Conservation (phyloP, 2,329 filamentous ascomycete genomes). For the Setomelanomma holmii region DNA sequence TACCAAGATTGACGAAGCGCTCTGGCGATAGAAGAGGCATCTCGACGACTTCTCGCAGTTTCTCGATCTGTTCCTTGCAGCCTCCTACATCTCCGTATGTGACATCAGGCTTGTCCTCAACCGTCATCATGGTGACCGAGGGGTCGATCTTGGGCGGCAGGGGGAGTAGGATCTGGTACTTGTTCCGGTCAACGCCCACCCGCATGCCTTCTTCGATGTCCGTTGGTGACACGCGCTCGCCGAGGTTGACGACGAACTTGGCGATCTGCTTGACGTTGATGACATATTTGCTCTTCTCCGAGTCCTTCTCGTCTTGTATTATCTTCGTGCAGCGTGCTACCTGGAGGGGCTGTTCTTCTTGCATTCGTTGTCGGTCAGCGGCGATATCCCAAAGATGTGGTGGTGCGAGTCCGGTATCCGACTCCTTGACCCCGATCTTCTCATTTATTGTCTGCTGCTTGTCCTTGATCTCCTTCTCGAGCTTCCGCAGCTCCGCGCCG, state of each 20-base stretch:
- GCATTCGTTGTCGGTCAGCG: constrained; percentile 97
- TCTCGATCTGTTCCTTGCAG: constrained; percentile 99
- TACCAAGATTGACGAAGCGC: constrained; percentile 97
- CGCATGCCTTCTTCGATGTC: constrained; percentile 99
- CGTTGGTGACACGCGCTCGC: constrained; percentile 94
- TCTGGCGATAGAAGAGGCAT: constrained; percentile 97
- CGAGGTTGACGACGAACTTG: constrained; percentile 98
- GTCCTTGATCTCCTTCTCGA: constrained; percentile 99
- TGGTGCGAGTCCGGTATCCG: constrained; percentile 95
- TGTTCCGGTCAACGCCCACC: constrained; percentile 96
- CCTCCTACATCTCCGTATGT: constrained; percentile 98
- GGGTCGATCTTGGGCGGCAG: constrained; percentile 98
- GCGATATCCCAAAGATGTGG: constrained; percentile 99
- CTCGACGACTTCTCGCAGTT: constrained; percentile 96
- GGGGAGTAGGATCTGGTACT: constrained; percentile 98
- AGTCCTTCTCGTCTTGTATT: constrained; percentile 93
- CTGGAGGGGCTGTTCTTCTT: constrained; percentile 96
- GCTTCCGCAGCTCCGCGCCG: constrained; percentile 89
- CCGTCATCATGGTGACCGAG: constrained; percentile 99
- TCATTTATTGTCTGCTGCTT: constrained; percentile 98
- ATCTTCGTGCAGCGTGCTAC: constrained; percentile 99
- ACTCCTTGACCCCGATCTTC: constrained; percentile 87
- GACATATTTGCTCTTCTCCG: constrained; percentile 99
- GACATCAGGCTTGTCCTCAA: constrained; percentile 99
- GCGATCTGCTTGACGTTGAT: constrained; percentile 99